Conservation (phyloP, 257 asterid genomes). For the Solanum corneliomulleri region DNA sequence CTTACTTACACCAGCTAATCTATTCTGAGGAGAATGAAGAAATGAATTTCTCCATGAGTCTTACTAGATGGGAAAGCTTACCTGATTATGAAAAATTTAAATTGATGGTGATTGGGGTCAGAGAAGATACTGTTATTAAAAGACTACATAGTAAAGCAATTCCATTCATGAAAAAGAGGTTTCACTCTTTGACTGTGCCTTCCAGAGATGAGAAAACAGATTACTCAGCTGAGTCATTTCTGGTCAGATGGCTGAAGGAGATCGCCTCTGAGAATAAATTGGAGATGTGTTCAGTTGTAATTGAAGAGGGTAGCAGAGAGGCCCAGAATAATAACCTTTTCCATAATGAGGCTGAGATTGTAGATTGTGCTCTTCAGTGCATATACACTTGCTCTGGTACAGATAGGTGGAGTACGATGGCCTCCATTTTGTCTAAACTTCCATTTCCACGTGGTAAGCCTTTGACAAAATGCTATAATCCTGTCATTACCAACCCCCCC, state of each 20-base stretch:
- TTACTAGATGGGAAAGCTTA: conserved; percentile 67
- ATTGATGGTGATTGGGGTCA: conserved; percentile 56
- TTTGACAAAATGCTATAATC: conserved; percentile 2
- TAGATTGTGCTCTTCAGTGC: conserved; percentile 78
- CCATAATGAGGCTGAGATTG: conserved; percentile 53
- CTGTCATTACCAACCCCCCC: neutral
- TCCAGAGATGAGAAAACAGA: conserved; percentile 17
- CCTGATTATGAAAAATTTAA: conserved; percentile 87
- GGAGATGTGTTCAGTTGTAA: conserved; percentile 55
- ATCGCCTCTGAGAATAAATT: conserved; percentile 59
- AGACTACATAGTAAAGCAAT: conserved; percentile 63
- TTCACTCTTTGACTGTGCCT: conserved; percentile 1
- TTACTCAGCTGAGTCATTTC: conserved; percentile 46
- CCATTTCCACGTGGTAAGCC: conserved; percentile 52
- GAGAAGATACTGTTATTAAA: conserved; percentile 48
- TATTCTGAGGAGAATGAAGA: conserved; percentile 47
- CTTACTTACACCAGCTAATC: conserved; percentile 68
- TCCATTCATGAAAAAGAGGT: conserved; percentile 69
- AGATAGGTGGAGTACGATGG: conserved; percentile 81
- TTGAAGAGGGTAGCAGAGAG: conserved; percentile 71
- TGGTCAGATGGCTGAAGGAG: conserved; percentile 86
- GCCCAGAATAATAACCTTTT: conserved; percentile 36
- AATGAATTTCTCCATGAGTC: conserved; percentile 47
- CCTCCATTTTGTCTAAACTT: conserved; percentile 67
- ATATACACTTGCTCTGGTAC: conserved; percentile 68